These are phyloP conservation scores for Phytophthora ohioensis DNA, from an alignment of 352 stramenopile genomes.

Conservation along the genomic window DNA sequence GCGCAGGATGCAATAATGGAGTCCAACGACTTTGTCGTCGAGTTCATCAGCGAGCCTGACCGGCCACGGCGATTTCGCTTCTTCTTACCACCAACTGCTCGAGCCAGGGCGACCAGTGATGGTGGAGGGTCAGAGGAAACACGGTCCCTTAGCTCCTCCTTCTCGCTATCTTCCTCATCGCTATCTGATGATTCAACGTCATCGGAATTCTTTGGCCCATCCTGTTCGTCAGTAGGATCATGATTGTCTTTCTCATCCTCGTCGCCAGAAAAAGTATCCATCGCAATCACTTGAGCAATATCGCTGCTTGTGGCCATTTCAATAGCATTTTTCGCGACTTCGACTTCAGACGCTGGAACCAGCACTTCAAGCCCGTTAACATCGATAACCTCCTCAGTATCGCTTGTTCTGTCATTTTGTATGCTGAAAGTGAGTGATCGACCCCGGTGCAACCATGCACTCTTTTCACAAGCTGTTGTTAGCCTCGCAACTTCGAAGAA, in stretches of 20 bases:
- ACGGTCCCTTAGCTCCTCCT: slow-evolving; percentile 59
- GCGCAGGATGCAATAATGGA: slow-evolving; percentile 69
- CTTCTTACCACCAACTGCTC: slow-evolving; percentile 46
- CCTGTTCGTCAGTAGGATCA: slow-evolving; percentile 35
- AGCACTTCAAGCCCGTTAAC: slow-evolving; percentile 26
- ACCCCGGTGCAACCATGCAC: slow-evolving; percentile 63
- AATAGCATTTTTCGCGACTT: slow-evolving; percentile 65
- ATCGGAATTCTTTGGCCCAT: slow-evolving; percentile 29
- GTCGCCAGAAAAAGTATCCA: slow-evolving; percentile 57
- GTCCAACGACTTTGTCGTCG: slow-evolving; percentile 76
- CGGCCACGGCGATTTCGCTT: slow-evolving; percentile 51
- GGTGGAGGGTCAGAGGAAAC: slow-evolving; percentile 65
- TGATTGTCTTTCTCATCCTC: slow-evolving; percentile 45
- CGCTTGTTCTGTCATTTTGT: slow-evolving; percentile 36
- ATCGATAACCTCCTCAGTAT: slow-evolving; percentile 33
- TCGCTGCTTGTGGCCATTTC: slow-evolving; percentile 80
- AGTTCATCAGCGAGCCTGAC: slow-evolving; percentile 68
- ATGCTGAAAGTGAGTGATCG: slow-evolving; percentile 49
- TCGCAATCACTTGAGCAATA: slow-evolving; percentile 71
- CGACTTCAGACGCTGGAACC: slow-evolving; percentile 16
- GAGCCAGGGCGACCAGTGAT: slow-evolving; percentile 36
- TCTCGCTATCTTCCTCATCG: slow-evolving; percentile 45
- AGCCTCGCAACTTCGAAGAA: slow-evolving; percentile 86
- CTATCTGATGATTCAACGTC: slow-evolving; percentile 29
- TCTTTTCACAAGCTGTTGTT: slow-evolving; percentile 46